Evolutionary conservation across 2,329 filamentous ascomycete genomes (phyloP).

Genomic region (Ophiobolus disseminans): DNA sequence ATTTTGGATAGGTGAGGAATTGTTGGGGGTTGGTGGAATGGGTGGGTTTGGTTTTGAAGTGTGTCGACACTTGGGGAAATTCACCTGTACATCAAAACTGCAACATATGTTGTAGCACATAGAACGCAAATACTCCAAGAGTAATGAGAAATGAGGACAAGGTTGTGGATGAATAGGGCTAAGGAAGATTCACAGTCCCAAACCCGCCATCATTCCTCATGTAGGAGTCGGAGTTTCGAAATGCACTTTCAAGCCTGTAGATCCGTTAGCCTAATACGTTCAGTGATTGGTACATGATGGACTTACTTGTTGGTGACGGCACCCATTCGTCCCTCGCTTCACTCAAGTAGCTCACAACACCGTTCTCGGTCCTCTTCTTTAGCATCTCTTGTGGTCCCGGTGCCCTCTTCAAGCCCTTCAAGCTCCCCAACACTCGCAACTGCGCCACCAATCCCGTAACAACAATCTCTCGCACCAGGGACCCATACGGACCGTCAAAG

Average conservation of each 20-base stretch:
- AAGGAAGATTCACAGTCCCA: too few relatives aligned
- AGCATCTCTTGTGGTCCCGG: conserved; percentile 4
- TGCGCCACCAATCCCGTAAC: conserved; percentile 14
- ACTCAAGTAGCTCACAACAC: conserved; percentile 14
- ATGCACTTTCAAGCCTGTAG: conserved; percentile 8
- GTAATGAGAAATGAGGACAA: too few relatives aligned
- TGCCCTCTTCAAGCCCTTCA: conserved; percentile 10
- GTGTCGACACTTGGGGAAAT: too few relatives aligned
- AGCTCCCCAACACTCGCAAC: conserved; percentile 15
- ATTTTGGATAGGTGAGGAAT: too few relatives aligned
- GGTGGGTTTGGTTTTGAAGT: too few relatives aligned
- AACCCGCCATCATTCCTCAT: too few relatives aligned
- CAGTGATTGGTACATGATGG: not conserved
- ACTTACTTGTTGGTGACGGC: conserved; percentile 11
- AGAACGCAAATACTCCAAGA: too few relatives aligned
- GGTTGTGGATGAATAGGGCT: too few relatives aligned
- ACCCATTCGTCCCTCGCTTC: conserved; percentile 18
- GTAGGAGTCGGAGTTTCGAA: conserved; percentile 2
- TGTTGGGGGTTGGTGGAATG: too few relatives aligned
- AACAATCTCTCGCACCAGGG: conserved; percentile 10
- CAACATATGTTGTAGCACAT: too few relatives aligned
- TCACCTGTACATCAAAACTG: too few relatives aligned
- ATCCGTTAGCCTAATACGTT: not conserved
- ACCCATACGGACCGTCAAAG: conserved; percentile 10
- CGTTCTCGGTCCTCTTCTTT: conserved; percentile 5